Evolutionary conservation across 345 rosid genomes (phyloP).

Genomic region (Populus euphratica): DNA sequence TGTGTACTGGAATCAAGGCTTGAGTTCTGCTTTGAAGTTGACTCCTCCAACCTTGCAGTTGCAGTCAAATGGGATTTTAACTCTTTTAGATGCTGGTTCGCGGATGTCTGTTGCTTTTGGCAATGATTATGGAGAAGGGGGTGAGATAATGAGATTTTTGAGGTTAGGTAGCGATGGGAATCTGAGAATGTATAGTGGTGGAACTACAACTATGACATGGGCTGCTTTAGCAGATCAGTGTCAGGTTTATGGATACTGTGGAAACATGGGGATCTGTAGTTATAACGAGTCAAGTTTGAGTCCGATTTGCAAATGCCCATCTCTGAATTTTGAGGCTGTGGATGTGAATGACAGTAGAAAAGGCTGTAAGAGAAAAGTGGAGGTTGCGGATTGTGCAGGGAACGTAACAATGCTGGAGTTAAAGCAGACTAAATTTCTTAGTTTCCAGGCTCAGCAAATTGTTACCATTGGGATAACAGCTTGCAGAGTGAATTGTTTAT

Average conservation of each 20-base stretch:
- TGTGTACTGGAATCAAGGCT: slow-evolving; percentile 41
- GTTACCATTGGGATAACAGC: slow-evolving; percentile 37
- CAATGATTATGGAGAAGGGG: slow-evolving; percentile 53
- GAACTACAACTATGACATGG: slow-evolving; percentile 36
- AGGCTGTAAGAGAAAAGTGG: slow-evolving; percentile 57
- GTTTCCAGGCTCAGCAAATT: slow-evolving; percentile 30
- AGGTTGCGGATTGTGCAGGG: slow-evolving; percentile 43
- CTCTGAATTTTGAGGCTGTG: slow-evolving; percentile 49
- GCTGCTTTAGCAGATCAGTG: slow-evolving; percentile 55
- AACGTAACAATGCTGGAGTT: slow-evolving; percentile 47
- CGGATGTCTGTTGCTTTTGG: slow-evolving; percentile 34
- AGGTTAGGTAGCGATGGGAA: slow-evolving; percentile 59
- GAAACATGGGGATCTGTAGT: slow-evolving; percentile 56
- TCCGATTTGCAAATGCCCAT: slow-evolving; percentile 60
- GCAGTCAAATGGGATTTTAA: slow-evolving; percentile 41
- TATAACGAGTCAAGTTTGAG: slow-evolving; percentile 26
- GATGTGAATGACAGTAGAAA: slow-evolving; percentile 44
- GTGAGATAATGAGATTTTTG: slow-evolving; percentile 49
- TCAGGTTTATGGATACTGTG: slow-evolving; percentile 58
- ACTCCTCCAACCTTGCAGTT: slow-evolving; percentile 42
- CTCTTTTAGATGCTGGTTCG: slow-evolving; percentile 28
- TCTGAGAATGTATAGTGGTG: slow-evolving; percentile 50
- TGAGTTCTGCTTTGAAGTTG: slow-evolving; percentile 31
- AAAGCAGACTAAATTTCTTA: slow-evolving; percentile 37
- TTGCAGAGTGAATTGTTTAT: slow-evolving; percentile 50